Percentiles rank a stretch among this genome's conserved stretches.
These are phyloP conservation scores for Hypseocharis bilobata DNA, from an alignment of 441 rosid species.

Conservation along the genomic window DNA sequence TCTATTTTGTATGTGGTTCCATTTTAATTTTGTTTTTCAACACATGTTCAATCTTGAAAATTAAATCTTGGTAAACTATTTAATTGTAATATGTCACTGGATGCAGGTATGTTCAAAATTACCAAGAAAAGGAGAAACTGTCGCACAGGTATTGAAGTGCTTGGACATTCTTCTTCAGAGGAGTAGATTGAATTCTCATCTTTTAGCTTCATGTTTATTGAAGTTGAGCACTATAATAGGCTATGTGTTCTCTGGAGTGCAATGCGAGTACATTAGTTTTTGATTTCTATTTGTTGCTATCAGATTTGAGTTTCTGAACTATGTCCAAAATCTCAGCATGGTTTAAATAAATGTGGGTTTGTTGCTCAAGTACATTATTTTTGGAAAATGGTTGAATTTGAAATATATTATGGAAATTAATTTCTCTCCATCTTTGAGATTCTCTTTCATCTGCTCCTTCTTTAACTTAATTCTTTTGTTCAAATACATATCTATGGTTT, in stretches of 20 bases:
- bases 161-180: background rate
- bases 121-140: conserved; percentile 74
- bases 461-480: no score
- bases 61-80: background rate
- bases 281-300: background rate
- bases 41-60: background rate
- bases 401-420: no score
- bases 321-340: background rate
- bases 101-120: conserved; percentile 66
- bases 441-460: no score
- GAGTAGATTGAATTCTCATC: background rate
- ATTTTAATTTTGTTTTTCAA: background rate
- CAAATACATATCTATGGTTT: no score
- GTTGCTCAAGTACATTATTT: background rate
- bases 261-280: background rate
- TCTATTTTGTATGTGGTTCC: background rate
- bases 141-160: conserved; percentile 59
- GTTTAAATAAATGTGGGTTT: background rate
- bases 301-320: background rate
- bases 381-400: no score
- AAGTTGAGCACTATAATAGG: background rate
- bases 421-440: no score
- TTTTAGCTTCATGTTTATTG: conserved; percentile 7
- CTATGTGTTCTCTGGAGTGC: background rate
- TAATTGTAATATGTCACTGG: background rate